phyloP scores from a whole-genome alignment of 768 basidiomycete species.

The Lactarius trivialis region DNA sequence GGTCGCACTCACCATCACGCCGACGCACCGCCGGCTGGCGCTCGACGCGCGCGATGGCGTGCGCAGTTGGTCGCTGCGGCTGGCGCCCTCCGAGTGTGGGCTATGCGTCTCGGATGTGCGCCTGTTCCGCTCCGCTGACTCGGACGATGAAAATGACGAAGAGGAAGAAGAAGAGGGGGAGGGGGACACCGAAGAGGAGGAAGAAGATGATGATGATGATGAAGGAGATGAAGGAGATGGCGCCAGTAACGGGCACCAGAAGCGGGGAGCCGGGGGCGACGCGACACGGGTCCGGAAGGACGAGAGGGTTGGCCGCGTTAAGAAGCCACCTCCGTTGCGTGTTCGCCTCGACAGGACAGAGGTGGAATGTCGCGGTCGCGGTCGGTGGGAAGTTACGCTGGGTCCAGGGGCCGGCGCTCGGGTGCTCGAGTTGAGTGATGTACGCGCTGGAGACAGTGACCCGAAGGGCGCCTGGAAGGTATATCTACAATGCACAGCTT shows the following conservation, averaged over 20 bases:
- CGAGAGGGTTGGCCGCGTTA: constrained; percentile 25
- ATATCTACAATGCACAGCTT: constrained; percentile 10
- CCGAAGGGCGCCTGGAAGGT: constrained; percentile 17
- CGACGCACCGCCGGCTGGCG: constrained; percentile 48
- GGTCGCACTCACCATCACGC: constrained; percentile 33
- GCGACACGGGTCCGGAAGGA: constrained; percentile 32
- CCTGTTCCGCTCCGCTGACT: constrained; percentile 53
- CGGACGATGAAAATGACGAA: constrained; percentile 49
- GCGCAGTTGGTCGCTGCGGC: constrained; percentile 61
- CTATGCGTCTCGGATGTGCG: constrained; percentile 48
- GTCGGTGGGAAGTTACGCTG: constrained; percentile 59
- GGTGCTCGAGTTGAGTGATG: constrained; percentile 60
- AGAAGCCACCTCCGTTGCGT: constrained; percentile 33
- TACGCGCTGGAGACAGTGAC: not conserved
- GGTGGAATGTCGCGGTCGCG: constrained; percentile 38
- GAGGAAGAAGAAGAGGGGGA: constrained; percentile 41
- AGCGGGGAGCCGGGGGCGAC: not conserved
- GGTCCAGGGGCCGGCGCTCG: constrained; percentile 44
- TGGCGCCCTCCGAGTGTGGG: constrained; percentile 50
- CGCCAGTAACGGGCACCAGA: not conserved
- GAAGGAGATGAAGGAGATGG: constrained; percentile 25
- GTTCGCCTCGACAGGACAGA: constrained; percentile 53
- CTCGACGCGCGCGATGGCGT: constrained; percentile 69
- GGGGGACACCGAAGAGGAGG: constrained; percentile 35
- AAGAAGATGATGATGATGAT: constrained; percentile 33